These are phyloP conservation scores for Epithemia pelagica DNA, from an alignment of 108 stramenopile species.

Conservation along the genomic window DNA sequence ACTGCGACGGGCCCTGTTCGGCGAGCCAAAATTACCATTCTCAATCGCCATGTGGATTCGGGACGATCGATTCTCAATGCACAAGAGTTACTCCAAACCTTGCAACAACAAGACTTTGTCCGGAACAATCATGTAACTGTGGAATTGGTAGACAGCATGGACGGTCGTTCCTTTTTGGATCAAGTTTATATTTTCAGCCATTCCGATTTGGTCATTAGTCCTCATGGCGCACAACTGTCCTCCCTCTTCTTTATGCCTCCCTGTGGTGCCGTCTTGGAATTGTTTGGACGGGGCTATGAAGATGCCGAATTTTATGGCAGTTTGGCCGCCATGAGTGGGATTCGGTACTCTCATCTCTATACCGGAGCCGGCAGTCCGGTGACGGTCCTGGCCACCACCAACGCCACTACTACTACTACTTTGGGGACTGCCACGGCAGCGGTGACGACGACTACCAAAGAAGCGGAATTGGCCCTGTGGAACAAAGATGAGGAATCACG, in stretches of 20 bases:
- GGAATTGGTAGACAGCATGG: background rate
- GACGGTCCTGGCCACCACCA: no score
- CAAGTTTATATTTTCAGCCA: slow-evolving; percentile 1
- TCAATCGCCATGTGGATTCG: background rate
- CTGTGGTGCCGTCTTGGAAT: slow-evolving; percentile 15
- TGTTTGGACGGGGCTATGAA: slow-evolving; percentile 16
- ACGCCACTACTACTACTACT: background rate
- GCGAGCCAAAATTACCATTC: slow-evolving; percentile 2
- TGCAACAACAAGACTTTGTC: background rate
- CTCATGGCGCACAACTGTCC: slow-evolving; percentile 24
- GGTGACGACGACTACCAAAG: background rate
- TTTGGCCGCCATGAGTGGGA: slow-evolving; percentile 1
- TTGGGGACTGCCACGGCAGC: background rate
- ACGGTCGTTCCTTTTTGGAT: background rate
- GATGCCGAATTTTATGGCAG: slow-evolving; percentile 10
- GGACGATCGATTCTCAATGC: background rate
- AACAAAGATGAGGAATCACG: slow-evolving; percentile 2
- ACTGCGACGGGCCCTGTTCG: background rate
- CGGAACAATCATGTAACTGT: background rate
- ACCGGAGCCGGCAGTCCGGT: background rate
- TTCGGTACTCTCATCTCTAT: slow-evolving; percentile 5
- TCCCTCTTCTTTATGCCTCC: slow-evolving; percentile 12
- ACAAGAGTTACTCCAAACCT: background rate
- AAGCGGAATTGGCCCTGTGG: background rate
- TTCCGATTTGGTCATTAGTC: slow-evolving; percentile 15